Conservation (phyloP, 192 early-diverging fungal genomes). For the Linnemannia schmuckeri region DNA sequence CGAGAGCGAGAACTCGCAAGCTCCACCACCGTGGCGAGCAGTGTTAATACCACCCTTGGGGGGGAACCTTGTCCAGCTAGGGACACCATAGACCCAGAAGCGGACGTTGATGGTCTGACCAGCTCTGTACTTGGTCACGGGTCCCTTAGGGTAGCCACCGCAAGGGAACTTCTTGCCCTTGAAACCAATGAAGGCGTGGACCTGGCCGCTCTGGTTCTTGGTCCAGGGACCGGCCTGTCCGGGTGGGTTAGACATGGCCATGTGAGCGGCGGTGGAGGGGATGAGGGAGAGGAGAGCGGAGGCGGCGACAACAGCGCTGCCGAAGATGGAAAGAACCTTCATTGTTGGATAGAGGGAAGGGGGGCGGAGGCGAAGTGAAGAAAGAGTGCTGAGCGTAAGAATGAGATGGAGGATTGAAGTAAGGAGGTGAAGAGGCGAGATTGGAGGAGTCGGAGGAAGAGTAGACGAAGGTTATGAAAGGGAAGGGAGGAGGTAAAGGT, state of each 20-base stretch:
- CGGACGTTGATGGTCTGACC: constrained; percentile 62
- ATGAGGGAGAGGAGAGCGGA: constrained; percentile 30
- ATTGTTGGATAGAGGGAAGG: constrained; percentile 18
- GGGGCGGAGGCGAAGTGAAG: neutral
- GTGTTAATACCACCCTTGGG: constrained; percentile 40
- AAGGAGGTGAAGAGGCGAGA: neutral
- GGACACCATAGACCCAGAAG: constrained; percentile 57
- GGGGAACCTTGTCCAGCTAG: constrained; percentile 35
- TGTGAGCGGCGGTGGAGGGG: constrained; percentile 43
- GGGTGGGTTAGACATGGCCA: constrained; percentile 53
- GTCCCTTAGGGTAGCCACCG: constrained; percentile 53
- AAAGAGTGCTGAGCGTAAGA: neutral
- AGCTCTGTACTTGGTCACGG: constrained; percentile 60
- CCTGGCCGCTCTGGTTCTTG: constrained; percentile 18
- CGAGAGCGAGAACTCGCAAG: constrained; percentile 77
- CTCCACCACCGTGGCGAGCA: constrained; percentile 74
- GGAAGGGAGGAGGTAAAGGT: neutral
- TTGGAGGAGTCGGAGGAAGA: neutral
- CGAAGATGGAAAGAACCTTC: constrained; percentile 28
- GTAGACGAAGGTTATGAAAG: neutral
- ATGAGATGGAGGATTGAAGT: neutral
- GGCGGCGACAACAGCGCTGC: constrained; percentile 22
- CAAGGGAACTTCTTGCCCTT: constrained; percentile 57
- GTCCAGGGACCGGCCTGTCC: constrained; percentile 52
- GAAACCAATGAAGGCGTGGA: constrained; percentile 48